Base-by-base conservation (phyloP, 2,329 filamentous ascomycete species). In the Seiridium cupressi region DNA sequence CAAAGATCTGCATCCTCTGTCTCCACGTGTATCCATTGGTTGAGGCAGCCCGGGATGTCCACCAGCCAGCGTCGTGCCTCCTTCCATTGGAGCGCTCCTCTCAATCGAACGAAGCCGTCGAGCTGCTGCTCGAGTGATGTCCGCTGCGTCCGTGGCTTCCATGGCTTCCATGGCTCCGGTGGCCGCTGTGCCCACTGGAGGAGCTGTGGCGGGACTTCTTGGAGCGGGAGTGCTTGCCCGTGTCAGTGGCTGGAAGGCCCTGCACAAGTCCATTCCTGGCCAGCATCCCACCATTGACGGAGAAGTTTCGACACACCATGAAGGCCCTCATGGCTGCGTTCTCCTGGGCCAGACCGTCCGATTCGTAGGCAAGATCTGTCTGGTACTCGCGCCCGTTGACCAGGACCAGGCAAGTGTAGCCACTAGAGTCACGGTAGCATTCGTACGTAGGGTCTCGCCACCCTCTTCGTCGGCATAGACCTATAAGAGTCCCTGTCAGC, bases 311-410 rank as follows among this genome's bases (percentile, higher is more conserved):
- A 82, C 94, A 97, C 67, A 97, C 95, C 87, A 97, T 94, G 77
- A 97, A 98, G 60, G 94, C 94, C 63, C 93, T 90, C 86, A 96
- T 96, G 62, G 94, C 94, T 34, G 94, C 94, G 70, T 94, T 95
- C 76, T 98, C 93, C 72, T 93, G 91, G 51, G 94, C 94, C 65
- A 96, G 82, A 54, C 85, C 81, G 73, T 94, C 91, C 63, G 89
- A 91, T 73, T 91, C 88, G 78, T 95, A 96, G 64, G 89, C 85
- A 44, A 90, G 84, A 74, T 97, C 93, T 48, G 93, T 97, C 74
- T 93, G 92, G 79, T 97, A 98, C 80, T 97, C 92, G 72, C 94
- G 90, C 68, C 96, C 96, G 80, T 98, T 97, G 74, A 98, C 94
- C 64, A 95, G 86, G 60, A 97, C 94, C 61, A 93, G 89, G 80